Percentiles rank a stretch among this genome's conserved stretches.
These are phyloP conservation scores for Acacia pycnantha DNA, from an alignment of 331 rosid species.

Conservation along the genomic window DNA sequence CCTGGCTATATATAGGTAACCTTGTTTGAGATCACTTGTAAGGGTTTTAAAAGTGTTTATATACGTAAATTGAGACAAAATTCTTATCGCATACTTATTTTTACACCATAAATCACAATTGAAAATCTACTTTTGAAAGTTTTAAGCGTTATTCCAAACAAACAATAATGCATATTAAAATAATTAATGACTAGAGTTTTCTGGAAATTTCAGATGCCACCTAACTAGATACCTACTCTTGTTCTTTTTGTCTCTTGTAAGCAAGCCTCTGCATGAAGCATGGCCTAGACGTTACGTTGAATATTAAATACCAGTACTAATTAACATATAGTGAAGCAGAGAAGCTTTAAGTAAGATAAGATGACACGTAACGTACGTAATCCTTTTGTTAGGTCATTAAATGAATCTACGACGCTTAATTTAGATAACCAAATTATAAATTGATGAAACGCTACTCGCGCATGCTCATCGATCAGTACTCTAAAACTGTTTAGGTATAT, in stretches of 20 bases:
- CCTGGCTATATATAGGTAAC: not conserved
- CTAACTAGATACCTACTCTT: conserved; percentile 18
- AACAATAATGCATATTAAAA: not conserved
- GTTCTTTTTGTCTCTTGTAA: not conserved
- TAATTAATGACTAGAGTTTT: not conserved
- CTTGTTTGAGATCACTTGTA: no score
- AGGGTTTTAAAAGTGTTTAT: no score
- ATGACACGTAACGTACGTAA: not conserved
- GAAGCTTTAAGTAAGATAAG: not conserved
- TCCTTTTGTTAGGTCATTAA: not conserved
- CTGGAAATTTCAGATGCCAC: conserved; percentile 28
- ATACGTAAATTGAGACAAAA: no score
- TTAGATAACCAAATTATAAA: not conserved
- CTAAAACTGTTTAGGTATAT: not conserved
- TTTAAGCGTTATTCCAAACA: no score
- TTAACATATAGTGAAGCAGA: not conserved
- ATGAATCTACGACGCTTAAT: not conserved
- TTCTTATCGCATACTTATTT: no score
- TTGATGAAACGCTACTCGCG: not conserved
- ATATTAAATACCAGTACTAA: not conserved
- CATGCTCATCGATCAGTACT: not conserved
- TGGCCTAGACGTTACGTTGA: not conserved
- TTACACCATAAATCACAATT: no score
- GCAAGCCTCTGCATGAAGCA: conserved; percentile 20
- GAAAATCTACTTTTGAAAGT: no score